These are phyloP conservation scores for Pseudonectria foliicola DNA, from an alignment of 2,329 filamentous ascomycete genomes.

Conservation along the genomic window DNA sequence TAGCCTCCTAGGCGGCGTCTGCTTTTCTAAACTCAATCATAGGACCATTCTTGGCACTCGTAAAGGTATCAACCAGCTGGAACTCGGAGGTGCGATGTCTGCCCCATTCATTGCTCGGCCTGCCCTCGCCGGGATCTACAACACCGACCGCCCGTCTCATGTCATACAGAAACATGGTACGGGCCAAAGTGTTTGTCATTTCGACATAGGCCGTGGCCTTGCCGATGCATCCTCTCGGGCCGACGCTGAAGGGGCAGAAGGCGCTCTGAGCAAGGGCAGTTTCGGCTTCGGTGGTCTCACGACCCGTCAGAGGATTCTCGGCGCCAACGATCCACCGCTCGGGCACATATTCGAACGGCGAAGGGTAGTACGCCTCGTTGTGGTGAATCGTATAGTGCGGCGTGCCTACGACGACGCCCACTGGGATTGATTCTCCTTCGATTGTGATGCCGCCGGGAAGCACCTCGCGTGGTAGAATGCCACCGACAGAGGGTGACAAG, in stretches of 20 bases:
- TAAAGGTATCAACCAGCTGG: constrained; percentile 66
- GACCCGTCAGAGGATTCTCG: constrained; percentile 28
- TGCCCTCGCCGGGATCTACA: constrained; percentile 46
- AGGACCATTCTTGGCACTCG: constrained; percentile 64
- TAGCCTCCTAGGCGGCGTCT: constrained; percentile 9
- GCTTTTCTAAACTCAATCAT: constrained; percentile 53
- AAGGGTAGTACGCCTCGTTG: constrained; percentile 54
- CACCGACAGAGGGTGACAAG: constrained; percentile 53
- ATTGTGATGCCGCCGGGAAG: constrained; percentile 47
- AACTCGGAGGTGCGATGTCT: constrained; percentile 53
- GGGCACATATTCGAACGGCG: constrained; percentile 51
- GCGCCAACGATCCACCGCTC: constrained; percentile 57
- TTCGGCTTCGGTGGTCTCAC: constrained; percentile 41
- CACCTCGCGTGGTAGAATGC: constrained; percentile 53
- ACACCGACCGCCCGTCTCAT: constrained; percentile 44
- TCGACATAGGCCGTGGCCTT: constrained; percentile 63
- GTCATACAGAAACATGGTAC: constrained; percentile 56
- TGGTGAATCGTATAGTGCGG: constrained; percentile 65
- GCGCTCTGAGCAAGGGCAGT: constrained; percentile 54
- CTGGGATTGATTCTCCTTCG: constrained; percentile 47
- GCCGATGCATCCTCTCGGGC: constrained; percentile 64
- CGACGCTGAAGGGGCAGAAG: constrained; percentile 68
- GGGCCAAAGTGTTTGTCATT: constrained; percentile 55
- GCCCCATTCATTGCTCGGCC: constrained; percentile 42
- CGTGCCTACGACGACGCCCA: constrained; percentile 55